A percentile compares a stretch with the other conserved stretches of the same genome.
Conservation (phyloP, 2,329 filamentous ascomycete species). For the Cladophialophora carrionii region DNA sequence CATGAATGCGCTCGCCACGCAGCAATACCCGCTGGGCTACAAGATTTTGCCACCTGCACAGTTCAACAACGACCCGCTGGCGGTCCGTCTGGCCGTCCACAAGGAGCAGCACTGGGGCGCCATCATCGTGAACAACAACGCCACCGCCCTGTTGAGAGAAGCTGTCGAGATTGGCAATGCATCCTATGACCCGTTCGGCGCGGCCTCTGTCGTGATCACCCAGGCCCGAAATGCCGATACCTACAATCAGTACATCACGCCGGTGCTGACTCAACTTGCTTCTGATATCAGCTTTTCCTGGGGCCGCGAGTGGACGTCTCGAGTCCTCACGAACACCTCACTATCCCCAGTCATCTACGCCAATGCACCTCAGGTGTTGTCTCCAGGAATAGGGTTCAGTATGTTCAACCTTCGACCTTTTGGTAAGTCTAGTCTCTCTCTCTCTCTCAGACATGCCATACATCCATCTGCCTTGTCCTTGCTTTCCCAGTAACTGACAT, state of each 20-base stretch:
- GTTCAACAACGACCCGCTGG: slow-evolving; percentile 60
- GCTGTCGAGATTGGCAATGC: slow-evolving; percentile 60
- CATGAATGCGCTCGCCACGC: slow-evolving; percentile 45
- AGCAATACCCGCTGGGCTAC: slow-evolving; percentile 46
- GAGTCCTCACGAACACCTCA: slow-evolving; percentile 40
- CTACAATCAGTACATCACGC: slow-evolving; percentile 58
- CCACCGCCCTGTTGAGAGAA: slow-evolving; percentile 60
- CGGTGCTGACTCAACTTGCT: slow-evolving; percentile 54
- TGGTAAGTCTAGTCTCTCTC: slow-evolving; percentile 28
- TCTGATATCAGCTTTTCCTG: slow-evolving; percentile 54
- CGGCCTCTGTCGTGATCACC: slow-evolving; percentile 60
- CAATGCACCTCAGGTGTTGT: slow-evolving; percentile 57
- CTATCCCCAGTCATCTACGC: slow-evolving; percentile 40
- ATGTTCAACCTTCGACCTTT: slow-evolving; percentile 64
- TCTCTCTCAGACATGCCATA: no score
- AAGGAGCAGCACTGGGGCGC: slow-evolving; percentile 64
- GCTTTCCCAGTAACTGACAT: not conserved
- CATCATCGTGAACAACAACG: slow-evolving; percentile 65
- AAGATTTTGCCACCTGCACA: slow-evolving; percentile 52
- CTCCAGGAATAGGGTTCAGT: slow-evolving; percentile 60
- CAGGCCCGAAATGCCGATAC: slow-evolving; percentile 62
- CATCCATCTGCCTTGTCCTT: not conserved
- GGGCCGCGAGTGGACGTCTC: slow-evolving; percentile 48
- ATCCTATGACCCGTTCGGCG: slow-evolving; percentile 63
- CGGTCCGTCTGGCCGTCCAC: slow-evolving; percentile 63